Evolutionary conservation across 352 stramenopile species (phyloP).

Genomic region (Phytophthora multivora): DNA sequence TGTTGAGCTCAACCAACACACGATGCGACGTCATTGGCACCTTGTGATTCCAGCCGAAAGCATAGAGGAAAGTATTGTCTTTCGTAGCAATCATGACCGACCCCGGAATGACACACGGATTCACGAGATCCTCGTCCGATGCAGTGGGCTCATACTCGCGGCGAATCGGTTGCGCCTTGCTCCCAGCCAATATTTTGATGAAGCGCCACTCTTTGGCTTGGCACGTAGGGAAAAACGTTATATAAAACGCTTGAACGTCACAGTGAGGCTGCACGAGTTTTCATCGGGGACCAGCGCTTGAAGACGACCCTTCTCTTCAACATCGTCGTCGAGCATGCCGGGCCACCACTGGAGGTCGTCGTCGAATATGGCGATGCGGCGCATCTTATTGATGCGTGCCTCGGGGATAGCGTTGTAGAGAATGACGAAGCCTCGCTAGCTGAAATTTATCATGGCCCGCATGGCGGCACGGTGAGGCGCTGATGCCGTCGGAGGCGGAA

Average conservation of each 20-base stretch:
- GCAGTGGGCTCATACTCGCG: not conserved
- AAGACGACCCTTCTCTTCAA: not conserved
- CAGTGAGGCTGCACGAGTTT: not conserved
- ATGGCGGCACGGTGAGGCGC: no score
- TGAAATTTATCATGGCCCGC: no score
- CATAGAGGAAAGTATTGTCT: constrained; percentile 1
- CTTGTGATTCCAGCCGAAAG: constrained; percentile 7
- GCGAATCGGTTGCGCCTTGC: not conserved
- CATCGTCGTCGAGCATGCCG: no score
- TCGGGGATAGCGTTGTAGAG: no score
- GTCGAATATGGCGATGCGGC: no score
- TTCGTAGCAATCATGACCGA: not conserved
- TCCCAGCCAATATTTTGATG: not conserved
- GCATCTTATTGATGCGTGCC: no score
- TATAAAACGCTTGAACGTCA: not conserved
- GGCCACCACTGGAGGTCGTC: no score
- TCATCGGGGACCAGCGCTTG: not conserved
- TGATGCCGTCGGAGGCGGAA: no score
- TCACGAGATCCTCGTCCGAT: not conserved
- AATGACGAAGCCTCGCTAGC: no score
- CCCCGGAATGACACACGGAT: not conserved
- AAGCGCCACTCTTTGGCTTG: not conserved
- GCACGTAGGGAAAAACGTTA: not conserved
- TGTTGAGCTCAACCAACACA: not conserved
- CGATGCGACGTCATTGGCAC: not conserved